These are phyloP conservation scores for Roridomyces roridus DNA, from an alignment of 768 basidiomycete species.

Conservation along the genomic window DNA sequence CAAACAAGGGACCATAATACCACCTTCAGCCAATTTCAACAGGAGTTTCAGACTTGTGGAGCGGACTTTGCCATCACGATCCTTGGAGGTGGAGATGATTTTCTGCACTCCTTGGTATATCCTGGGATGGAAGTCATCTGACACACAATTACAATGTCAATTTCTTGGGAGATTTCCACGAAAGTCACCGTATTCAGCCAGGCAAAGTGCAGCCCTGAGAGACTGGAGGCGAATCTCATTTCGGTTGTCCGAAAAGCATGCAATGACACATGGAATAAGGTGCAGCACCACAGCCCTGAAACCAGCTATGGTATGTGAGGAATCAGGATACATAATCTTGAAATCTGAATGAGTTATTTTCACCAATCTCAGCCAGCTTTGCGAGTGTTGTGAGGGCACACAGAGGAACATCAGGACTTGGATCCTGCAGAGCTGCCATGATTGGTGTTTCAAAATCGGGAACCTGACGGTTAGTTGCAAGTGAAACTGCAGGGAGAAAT, in stretches of 20 bases:
- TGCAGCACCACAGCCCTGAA: no score
- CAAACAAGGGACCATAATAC: background rate
- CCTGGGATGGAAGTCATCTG: background rate
- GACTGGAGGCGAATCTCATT: no score
- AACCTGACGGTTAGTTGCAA: no score
- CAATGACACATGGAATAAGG: no score
- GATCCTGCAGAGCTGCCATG: background rate
- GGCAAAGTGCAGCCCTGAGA: background rate
- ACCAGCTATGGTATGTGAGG: background rate
- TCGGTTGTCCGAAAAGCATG: no score
- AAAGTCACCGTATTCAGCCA: background rate
- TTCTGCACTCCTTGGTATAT: background rate
- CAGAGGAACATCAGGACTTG: background rate
- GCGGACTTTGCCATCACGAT: background rate
- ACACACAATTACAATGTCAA: background rate
- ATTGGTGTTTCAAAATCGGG: background rate
- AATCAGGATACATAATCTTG: background rate
- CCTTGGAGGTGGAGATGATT: background rate
- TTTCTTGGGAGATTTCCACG: no score
- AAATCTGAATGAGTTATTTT: background rate
- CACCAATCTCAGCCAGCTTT: background rate
- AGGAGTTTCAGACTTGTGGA: background rate
- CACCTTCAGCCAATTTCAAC: background rate
- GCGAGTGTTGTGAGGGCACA: background rate
- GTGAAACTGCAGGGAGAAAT: no score